Percentiles rank a stretch among this genome's conserved stretches.
These are phyloP conservation scores for Paraphoma sp. DNA, from an alignment of 2,329 filamentous ascomycete genomes.

Conservation along the genomic window DNA sequence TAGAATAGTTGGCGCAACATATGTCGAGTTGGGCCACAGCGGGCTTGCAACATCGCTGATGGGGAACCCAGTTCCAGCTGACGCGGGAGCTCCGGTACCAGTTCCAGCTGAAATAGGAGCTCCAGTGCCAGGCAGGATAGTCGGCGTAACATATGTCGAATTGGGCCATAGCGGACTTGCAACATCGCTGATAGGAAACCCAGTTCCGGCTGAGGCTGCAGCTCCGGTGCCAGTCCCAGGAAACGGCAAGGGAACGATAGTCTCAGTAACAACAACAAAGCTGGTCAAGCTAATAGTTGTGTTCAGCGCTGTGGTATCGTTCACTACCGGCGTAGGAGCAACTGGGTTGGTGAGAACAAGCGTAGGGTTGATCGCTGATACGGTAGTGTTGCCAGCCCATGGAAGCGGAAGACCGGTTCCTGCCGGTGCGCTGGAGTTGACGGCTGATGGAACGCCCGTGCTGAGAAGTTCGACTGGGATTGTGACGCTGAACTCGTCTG, in stretches of 20 bases:
- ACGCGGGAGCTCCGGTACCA: conserved; percentile 1
- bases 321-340: neutral
- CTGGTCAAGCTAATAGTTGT: conserved; percentile 7
- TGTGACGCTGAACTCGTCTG: conserved; percentile 6
- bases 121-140: conserved; percentile 10
- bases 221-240: conserved; percentile 5
- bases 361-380: neutral
- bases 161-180: conserved; percentile 9
- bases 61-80: conserved; percentile 10
- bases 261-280: conserved; percentile 8
- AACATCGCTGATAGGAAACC: conserved; percentile 5
- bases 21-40: conserved; percentile 12
- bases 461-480: neutral
- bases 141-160: conserved; percentile 9
- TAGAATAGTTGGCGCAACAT: conserved; percentile 9
- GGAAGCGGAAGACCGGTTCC: neutral
- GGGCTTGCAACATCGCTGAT: conserved; percentile 5
- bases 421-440: neutral
- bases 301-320: neutral
- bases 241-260: conserved; percentile 2
- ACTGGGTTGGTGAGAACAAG: conserved; percentile 10
- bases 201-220: conserved; percentile 9
- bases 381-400: neutral
- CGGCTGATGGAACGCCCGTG: neutral
- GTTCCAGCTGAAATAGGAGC: no score